Base-by-base conservation (phyloP, 2,329 filamentous ascomycete species). In the Xylaria sp. region DNA sequence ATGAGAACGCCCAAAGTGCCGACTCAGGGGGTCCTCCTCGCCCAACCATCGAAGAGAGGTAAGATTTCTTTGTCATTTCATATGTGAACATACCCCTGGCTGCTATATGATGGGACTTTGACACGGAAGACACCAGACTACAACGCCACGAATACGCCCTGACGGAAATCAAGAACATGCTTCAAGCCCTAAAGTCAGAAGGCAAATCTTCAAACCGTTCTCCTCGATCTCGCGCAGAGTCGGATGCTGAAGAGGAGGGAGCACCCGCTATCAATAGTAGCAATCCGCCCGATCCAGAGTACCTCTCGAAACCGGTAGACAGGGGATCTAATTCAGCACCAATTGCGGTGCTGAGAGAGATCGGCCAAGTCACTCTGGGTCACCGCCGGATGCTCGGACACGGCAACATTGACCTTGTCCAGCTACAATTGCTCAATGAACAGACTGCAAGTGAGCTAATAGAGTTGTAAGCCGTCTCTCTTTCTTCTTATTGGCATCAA, bases 281-380 rank as follows among this genome's bases (percentile, higher is more conserved):
- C 4, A 66, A 67, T 13, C 55, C 52, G 16, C 34, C 58, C 1
- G 60, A 64, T 54, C 69, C 67, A 1, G 69, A 70, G 56, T 70
- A 69, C 56, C 63, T 72, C 34, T 66, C 68, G 18, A 65, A 63
- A 11, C 71, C 70, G 8, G 70, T 70, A 37, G 71, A 73, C 55
- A 69, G 67, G 30, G 70, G 68, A 18, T 68, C 67, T 9, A 67
- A 71, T 34, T 70, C 70, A 1, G 71, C 71, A 2, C 71, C 71
- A 0, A 66, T 72, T 10, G 70, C 68, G 9, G 71, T 73, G 13
- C 51, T 73, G 19, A 67, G 71, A 54, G 70, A 69, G 52, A 73
- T 73, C 54, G 67, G 67, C 48, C 67, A 70, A 37, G 69, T 69
- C 16, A 68, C 63, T 10, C 59, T 67, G 54, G 70, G 71, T 1